Evolutionary conservation across 257 asterid genomes (phyloP).

Genomic region (Penstemon newberryi): DNA sequence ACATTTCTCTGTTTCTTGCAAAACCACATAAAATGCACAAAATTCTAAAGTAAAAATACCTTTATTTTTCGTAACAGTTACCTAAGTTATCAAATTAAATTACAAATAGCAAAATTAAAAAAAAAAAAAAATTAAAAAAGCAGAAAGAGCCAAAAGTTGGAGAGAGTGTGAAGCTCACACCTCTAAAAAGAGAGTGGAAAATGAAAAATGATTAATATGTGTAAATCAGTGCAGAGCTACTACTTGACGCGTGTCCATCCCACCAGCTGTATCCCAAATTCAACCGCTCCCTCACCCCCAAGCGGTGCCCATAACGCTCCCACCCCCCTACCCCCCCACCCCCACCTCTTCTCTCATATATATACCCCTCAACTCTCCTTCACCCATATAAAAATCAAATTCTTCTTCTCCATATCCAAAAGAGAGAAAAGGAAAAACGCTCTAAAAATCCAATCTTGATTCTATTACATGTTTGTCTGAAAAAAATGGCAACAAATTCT

Average conservation of each 20-base stretch:
- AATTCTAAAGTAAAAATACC: too few relatives aligned
- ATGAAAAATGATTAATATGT: conserved; percentile 21
- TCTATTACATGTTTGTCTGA: neutral
- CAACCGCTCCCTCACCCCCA: conserved; percentile 51
- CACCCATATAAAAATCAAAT: neutral
- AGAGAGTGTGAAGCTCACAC: conserved; percentile 10
- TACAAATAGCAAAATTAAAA: too few relatives aligned
- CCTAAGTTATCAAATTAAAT: neutral
- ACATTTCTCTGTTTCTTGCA: too few relatives aligned
- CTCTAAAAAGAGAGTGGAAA: conserved; percentile 12
- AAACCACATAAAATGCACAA: too few relatives aligned
- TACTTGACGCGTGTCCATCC: conserved; percentile 78
- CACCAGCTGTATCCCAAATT: conserved; percentile 82
- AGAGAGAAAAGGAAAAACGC: too few relatives aligned
- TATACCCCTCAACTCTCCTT: conserved; percentile 15
- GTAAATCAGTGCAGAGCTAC: conserved; percentile 44
- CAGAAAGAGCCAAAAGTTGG: conserved; percentile 1
- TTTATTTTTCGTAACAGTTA: too few relatives aligned
- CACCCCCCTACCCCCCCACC: conserved; percentile 4
- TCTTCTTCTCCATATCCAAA: neutral
- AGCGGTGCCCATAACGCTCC: conserved; percentile 67
- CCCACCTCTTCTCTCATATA: conserved; percentile 11
- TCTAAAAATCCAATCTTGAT: neutral
- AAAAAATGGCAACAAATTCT: conserved; percentile 25
- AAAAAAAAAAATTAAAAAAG: too few relatives aligned